Evolutionary conservation across 2,329 filamentous ascomycete genomes (phyloP), one percentile per base, ranked within the genome.

Genomic region (Fusarium tanahbumbuense): DNA sequence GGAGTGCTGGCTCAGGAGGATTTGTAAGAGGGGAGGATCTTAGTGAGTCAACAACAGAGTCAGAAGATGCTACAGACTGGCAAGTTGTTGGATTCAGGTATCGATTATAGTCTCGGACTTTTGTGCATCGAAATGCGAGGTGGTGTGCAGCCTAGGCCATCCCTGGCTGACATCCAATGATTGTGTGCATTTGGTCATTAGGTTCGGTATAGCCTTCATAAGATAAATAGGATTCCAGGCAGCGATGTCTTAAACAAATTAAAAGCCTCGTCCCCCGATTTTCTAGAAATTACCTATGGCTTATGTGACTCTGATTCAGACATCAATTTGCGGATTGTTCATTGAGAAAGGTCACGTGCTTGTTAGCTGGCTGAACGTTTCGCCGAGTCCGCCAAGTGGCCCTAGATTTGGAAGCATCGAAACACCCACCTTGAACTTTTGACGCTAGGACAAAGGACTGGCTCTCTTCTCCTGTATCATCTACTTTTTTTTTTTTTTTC

Each of bases 41-140:
- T 81, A 81, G 60, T 72, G 20, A 72, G 79, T 15, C 20, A 6
- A 76, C 76, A 27, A 66, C 77, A 77, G 84, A 86, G 61, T 86
- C 87, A 60, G 86, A 88, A 22, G 87, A 90, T 75, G 76, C 86
- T 4, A 89, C 88, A 3, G 88, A 90, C 71, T 88, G 86, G 84
- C 83, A 88, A 40, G 88, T 83, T 2, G 75, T 83, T 20, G 88
- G 88, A 0, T 90, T 90, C 66, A 83, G 87, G 44, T 90, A 90
- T 76, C 83, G 88, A 28, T 73, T 86, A 59, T 41, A 23, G 27
- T 12, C 16, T 25, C 27, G 23, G 18, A 52, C 32, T 40, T 52
- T 50, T n/a, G 25, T 18, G 13, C 18, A 52, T 32, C 16, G 16
- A 13, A 52, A 20, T 40, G 32, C 49, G 32, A 52, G 48, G 22